Base-by-base conservation (phyloP, 2,329 filamentous ascomycete species). In the Zopfia rhizophila region DNA sequence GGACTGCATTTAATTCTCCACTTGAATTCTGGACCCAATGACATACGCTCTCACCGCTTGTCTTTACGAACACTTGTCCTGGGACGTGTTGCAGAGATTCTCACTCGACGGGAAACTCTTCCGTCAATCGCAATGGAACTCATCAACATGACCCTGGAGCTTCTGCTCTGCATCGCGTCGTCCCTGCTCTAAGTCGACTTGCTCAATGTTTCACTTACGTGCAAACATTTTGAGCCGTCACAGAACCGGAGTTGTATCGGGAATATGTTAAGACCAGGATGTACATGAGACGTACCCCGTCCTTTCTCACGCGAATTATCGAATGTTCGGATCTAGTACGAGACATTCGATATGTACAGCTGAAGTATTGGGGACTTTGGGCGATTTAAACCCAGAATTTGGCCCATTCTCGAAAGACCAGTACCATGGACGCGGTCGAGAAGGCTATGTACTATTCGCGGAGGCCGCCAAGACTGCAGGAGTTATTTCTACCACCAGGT, bases 191-290 rank as follows among this genome's bases (percentile, higher is more conserved):
- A 52, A 17, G 36, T 47, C 4, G 55, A 58, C 35, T 29, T 58
- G 1, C 36, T 55, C 16, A 58, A 58, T 25, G 14, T 57, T 2
- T 38, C 55, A 2, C 40, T 55, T 4, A 38, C 37, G 3, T 57
- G 45, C 35, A 55, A 49, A 29, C 31, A 30, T 19, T 29, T 61
- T 39, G 40, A 8, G 22, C 13, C 6, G 19, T 30, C 2, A 52
- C 45, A 18, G 44, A 58, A 30, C 30, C 51, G 10, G 51, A 53
- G 24, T 45, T 56, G 10, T 56, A 45, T 22, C 47, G 51, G 8
- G 53, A 56, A 16, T 55, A 50, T 31, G 38, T 19, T 5, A 48
- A 55, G 14, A 19, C 17, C 7, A 19, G 17, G 7, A 17, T 38
- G 5, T 14, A 27, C 16, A 28, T 14, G n/a, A 17, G 25, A n/a